Conservation (phyloP, 169 alveolate genomes). For the Plasmodium malariae region DNA sequence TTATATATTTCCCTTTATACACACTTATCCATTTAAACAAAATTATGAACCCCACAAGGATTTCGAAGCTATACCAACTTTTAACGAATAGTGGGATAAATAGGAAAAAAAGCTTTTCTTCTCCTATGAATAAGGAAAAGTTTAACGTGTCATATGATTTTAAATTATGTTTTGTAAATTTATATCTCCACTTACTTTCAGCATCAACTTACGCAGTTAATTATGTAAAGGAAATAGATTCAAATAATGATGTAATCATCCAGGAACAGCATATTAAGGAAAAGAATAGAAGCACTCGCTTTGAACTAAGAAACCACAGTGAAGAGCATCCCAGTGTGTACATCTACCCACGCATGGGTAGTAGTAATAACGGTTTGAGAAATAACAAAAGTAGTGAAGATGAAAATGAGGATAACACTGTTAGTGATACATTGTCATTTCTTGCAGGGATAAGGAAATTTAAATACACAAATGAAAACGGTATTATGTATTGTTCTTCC, state of each 20-base stretch:
- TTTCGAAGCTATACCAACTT: neutral
- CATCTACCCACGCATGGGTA: too few relatives aligned
- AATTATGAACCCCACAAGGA: neutral
- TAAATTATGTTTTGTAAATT: constrained; percentile 10
- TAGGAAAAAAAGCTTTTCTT: neutral
- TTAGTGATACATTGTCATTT: neutral
- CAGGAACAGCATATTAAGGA: neutral
- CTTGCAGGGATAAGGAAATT: neutral
- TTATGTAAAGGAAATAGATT: neutral
- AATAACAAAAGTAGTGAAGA: too few relatives aligned
- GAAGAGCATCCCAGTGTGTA: neutral
- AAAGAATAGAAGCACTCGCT: constrained; percentile 4
- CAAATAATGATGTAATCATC: too few relatives aligned
- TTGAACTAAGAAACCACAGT: neutral
- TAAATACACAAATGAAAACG: neutral
- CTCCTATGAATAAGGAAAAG: neutral
- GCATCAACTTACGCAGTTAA: constrained; percentile 3
- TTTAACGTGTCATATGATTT: neutral
- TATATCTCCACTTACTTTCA: constrained; percentile 2
- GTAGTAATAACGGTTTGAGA: too few relatives aligned
- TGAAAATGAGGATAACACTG: neutral
- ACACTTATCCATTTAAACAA: neutral
- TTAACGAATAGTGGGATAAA: neutral
- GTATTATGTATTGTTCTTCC: neutral
- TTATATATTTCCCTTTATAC: constrained; percentile 8